Conservation (phyloP, 352 stramenopile genomes). For the Phytophthora boehmeriae region DNA sequence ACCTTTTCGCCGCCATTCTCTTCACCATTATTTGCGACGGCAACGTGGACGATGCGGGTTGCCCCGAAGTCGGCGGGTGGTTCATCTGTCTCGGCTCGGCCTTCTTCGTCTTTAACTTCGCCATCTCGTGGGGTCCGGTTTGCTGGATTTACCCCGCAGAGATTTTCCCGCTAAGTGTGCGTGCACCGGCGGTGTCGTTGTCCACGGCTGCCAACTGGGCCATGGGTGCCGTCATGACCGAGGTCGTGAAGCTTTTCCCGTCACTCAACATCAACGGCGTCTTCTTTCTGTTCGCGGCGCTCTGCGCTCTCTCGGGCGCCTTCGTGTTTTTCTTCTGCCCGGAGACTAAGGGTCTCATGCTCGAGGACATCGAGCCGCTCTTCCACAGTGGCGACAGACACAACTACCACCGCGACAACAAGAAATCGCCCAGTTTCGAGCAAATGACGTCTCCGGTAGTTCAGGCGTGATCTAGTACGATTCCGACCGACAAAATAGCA, state of each 20-base stretch:
- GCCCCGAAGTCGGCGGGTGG: constrained; percentile 20
- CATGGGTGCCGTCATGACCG: constrained; percentile 15
- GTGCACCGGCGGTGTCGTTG: constrained; percentile 10
- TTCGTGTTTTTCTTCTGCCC: constrained; percentile 43
- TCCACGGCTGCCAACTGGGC: constrained; percentile 17
- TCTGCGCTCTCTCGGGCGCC: constrained; percentile 19
- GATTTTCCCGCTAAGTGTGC: constrained; percentile 14
- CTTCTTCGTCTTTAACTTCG: constrained; percentile 43
- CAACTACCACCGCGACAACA: neutral
- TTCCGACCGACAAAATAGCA: too few species aligned
- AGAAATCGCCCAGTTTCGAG: constrained; percentile 9
- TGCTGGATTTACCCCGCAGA: constrained; percentile 40
- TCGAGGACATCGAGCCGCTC: constrained; percentile 33
- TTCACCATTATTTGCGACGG: constrained; percentile 33
- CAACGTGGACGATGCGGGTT: constrained; percentile 21
- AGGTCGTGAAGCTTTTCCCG: constrained; percentile 33
- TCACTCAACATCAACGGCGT: constrained; percentile 40
- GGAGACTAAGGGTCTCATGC: constrained; percentile 27
- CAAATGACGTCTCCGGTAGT: constrained; percentile 9
- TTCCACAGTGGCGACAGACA: constrained; percentile 19
- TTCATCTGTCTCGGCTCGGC: constrained; percentile 33
- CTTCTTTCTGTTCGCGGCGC: constrained; percentile 49
- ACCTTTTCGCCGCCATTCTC: constrained; percentile 35
- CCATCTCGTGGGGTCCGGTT: constrained; percentile 37
- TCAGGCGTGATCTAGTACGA: neutral